phyloP scores from a whole-genome alignment of 768 basidiomycete species.

The Rhodotorula diobovata region DNA sequence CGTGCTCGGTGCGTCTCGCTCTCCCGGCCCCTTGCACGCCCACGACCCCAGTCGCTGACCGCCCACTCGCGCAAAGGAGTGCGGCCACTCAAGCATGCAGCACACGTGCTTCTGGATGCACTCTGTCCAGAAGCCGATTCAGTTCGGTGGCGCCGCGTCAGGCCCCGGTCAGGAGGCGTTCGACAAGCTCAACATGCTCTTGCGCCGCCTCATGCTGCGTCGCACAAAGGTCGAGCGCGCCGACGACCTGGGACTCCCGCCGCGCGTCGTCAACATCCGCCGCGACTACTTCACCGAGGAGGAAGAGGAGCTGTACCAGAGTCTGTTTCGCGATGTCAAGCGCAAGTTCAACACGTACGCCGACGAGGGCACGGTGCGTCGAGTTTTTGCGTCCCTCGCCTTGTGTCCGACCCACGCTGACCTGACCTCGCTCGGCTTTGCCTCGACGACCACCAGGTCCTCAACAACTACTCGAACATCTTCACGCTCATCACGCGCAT shows the following conservation, averaged over 20 bases:
- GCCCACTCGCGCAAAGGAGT: conserved; percentile 34
- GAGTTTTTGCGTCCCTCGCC: neutral
- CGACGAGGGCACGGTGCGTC: conserved; percentile 65
- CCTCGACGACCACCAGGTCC: neutral
- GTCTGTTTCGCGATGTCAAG: conserved; percentile 83
- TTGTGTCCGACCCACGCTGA: neutral
- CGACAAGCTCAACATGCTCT: conserved; percentile 80
- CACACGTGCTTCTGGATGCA: conserved; percentile 93
- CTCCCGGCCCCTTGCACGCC: neutral
- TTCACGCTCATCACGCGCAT: conserved; percentile 77
- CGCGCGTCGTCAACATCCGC: conserved; percentile 79
- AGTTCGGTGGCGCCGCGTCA: conserved; percentile 63
- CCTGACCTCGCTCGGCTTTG: conserved; percentile 47
- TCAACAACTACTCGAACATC: conserved; percentile 69
- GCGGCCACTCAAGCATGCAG: conserved; percentile 50
- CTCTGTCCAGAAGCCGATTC: conserved; percentile 92
- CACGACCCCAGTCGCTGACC: too few relatives aligned
- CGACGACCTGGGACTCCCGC: conserved; percentile 92
- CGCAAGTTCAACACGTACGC: conserved; percentile 86
- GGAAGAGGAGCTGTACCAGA: conserved; percentile 67
- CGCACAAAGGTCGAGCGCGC: conserved; percentile 76
- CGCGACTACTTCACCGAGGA: conserved; percentile 91
- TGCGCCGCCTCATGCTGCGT: conserved; percentile 88
- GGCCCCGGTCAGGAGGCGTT: conserved; percentile 78
- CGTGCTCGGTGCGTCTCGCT: conserved; percentile 59